A percentile compares a stretch with the other conserved stretches of the same genome.
Evolutionary conservation across 2,329 filamentous ascomycete species (phyloP).

Genomic region (Cladophialophora psammophila): DNA sequence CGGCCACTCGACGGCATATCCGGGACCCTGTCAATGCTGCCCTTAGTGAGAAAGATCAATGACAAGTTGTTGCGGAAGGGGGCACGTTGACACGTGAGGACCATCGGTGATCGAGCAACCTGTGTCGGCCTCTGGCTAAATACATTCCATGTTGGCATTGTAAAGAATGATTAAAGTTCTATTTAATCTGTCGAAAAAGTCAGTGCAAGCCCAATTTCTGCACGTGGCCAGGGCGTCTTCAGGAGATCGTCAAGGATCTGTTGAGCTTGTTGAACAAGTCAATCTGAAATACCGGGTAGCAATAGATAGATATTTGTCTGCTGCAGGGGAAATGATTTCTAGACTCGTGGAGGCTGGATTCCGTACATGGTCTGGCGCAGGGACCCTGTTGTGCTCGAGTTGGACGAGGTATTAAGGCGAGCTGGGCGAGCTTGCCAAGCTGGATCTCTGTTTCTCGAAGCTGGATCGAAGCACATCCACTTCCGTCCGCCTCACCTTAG

Average conservation of each 20-base stretch:
- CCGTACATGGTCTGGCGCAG: neutral
- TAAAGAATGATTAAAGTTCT: neutral
- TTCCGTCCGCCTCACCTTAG: neutral
- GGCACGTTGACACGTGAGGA: too few species aligned
- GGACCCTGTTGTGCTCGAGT: neutral
- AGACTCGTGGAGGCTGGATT: neutral
- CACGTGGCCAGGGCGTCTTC: neutral
- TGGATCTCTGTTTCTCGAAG: neutral
- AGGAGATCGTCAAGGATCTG: neutral
- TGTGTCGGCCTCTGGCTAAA: too few species aligned
- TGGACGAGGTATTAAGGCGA: neutral
- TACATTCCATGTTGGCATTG: neutral
- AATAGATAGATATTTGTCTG: neutral
- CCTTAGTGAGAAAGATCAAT: too few species aligned
- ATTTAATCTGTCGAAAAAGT: neutral
- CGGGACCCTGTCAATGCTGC: too few species aligned
- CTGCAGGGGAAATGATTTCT: constrained; percentile 2
- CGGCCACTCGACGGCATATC: too few species aligned
- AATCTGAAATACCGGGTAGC: neutral
- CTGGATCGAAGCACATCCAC: neutral
- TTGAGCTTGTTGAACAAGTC: neutral
- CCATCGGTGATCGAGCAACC: too few species aligned
- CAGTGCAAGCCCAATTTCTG: neutral
- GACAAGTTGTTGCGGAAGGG: too few species aligned
- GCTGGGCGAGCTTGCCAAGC: constrained; percentile 3